Evolutionary conservation across 176 grass and related monocot species (phyloP).

Genomic region (Avena insularis): DNA sequence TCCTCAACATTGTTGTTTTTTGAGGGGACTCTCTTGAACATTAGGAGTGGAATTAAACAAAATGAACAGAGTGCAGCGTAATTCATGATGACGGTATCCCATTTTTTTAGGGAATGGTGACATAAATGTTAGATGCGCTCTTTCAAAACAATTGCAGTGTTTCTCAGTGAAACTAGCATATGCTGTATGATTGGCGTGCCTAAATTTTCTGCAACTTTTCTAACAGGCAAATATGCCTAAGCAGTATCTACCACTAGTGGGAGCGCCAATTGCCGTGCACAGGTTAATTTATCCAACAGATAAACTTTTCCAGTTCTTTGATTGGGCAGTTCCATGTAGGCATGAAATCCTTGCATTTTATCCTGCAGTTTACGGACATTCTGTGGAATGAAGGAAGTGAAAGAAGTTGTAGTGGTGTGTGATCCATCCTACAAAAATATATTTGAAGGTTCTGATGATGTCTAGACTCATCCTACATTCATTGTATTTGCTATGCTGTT

Average conservation of each 20-base stretch:
- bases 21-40: neutral
- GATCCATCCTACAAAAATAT: constrained; percentile 83
- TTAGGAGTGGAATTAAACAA: neutral
- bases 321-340: constrained; percentile 13
- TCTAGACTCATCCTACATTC: constrained; percentile 22
- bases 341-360: constrained; percentile 29
- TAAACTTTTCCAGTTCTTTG: neutral
- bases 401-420: constrained; percentile 98
- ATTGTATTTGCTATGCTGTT: constrained; percentile 10
- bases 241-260: constrained; percentile 86
- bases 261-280: constrained; percentile 89
- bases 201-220: constrained; percentile 34
- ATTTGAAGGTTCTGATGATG: constrained; percentile 81
- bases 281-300: constrained; percentile 57
- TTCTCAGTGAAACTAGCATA: neutral
- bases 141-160: neutral
- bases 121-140: neutral
- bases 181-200: constrained; percentile 10
- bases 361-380: constrained; percentile 80
- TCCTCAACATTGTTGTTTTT: neutral
- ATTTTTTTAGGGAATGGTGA: too few relatives aligned
- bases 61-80: neutral
- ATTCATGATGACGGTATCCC: neutral
- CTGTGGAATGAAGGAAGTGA: constrained; percentile 80
- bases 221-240: constrained; percentile 93